phyloP scores from a whole-genome alignment of 2,329 filamentous ascomycete genomes.

The Phaeosphaeria sp. region DNA sequence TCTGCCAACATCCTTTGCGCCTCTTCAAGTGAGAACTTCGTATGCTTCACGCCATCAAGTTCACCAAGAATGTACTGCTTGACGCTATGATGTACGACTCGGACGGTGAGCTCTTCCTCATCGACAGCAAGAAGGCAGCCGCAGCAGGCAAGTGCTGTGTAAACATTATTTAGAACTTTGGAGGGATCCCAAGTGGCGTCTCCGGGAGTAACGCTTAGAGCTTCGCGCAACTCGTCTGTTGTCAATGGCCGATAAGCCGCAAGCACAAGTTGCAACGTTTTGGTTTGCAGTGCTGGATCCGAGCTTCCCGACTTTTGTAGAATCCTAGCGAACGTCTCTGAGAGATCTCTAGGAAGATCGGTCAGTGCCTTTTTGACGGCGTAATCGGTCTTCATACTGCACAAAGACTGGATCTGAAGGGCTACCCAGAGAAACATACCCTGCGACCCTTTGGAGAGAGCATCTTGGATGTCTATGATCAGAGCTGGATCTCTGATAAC shows the following conservation, averaged over 20 bases:
- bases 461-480: conserved; percentile 35
- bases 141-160: conserved; percentile 24
- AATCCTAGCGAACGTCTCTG: conserved; percentile 14
- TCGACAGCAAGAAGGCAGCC: conserved; percentile 30
- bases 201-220: conserved; percentile 47
- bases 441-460: conserved; percentile 22
- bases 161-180: conserved; percentile 20
- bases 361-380: conserved; percentile 37
- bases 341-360: conserved; percentile 22
- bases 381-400: conserved; percentile 44
- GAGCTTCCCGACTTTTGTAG: conserved; percentile 6
- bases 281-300: conserved; percentile 26
- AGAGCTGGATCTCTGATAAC: conserved; percentile 31
- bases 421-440: conserved; percentile 31
- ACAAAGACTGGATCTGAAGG: conserved; percentile 34
- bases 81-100: conserved; percentile 29
- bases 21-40: neutral
- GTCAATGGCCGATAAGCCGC: conserved; percentile 41
- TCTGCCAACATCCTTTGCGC: neutral
- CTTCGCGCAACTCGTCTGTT: conserved; percentile 48
- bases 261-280: conserved; percentile 39
- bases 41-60: neutral
- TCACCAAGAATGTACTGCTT: neutral
- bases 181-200: conserved; percentile 24
- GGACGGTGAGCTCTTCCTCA: conserved; percentile 30